Evolutionary conservation across 2,329 filamentous ascomycete genomes (phyloP).

Genomic region (Trichoderma sp.): DNA sequence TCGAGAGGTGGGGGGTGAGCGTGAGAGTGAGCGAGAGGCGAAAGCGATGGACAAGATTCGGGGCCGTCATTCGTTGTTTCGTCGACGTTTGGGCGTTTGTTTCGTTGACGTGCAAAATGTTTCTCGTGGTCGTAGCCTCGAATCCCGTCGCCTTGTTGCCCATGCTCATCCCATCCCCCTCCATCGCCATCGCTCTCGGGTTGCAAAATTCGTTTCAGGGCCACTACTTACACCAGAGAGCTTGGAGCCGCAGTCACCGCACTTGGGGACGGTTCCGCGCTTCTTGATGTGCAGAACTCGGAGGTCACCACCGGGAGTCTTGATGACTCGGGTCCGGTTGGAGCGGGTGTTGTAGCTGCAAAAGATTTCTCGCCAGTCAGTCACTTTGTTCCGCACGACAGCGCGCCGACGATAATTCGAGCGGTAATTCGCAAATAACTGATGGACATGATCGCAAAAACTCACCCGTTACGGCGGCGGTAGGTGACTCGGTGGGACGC

Average conservation of each 20-base stretch:
- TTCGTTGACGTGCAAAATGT: background rate
- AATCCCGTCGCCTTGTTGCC: background rate
- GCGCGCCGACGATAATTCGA: constrained; percentile 13
- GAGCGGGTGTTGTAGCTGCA: constrained; percentile 94
- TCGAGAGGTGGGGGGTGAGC: background rate
- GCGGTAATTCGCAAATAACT: background rate
- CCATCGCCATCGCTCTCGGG: background rate
- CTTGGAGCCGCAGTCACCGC: constrained; percentile 98
- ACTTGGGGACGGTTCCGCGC: constrained; percentile 97
- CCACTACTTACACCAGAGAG: constrained; percentile 85
- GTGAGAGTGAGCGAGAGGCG: background rate
- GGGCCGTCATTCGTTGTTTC: background rate
- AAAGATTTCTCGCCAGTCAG: constrained; percentile 31
- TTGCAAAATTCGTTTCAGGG: constrained; percentile 29
- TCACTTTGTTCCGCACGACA: constrained; percentile 24
- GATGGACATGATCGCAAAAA: constrained; percentile 36
- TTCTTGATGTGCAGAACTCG: constrained; percentile 99
- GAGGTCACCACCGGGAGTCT: constrained; percentile 95
- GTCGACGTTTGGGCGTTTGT: background rate
- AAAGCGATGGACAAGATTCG: background rate
- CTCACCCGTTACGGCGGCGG: constrained; percentile 80
- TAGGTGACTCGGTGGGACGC: constrained; percentile 63
- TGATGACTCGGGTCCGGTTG: constrained; percentile 94
- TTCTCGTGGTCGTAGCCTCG: background rate
- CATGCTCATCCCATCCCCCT: background rate